phyloP scores from a whole-genome alignment of 331 rosid genomes.

The Telfairia occidentalis region DNA sequence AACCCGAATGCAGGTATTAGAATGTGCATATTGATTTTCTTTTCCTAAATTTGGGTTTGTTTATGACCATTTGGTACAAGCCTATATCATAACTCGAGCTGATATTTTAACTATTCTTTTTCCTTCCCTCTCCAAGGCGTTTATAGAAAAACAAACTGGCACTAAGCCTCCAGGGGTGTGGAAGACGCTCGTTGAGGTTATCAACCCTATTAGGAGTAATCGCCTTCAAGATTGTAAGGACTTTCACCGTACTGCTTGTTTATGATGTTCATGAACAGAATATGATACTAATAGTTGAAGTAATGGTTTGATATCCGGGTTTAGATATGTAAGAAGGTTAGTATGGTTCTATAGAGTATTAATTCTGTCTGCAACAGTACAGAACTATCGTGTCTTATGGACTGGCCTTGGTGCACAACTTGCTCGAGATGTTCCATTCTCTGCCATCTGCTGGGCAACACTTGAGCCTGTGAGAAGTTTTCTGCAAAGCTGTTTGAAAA shows the following conservation, averaged over 20 bases:
- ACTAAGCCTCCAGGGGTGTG: conserved; percentile 65
- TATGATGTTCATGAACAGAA: background rate
- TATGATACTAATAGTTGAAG: background rate
- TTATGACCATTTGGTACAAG: background rate
- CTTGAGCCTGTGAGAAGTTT: conserved; percentile 77
- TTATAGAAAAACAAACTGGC: conserved; percentile 38
- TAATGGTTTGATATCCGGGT: background rate
- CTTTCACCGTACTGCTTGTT: conserved; percentile 4
- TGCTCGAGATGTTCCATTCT: conserved; percentile 87
- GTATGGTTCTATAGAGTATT: background rate
- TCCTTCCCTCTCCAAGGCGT: conserved; percentile 41
- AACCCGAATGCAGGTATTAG: conserved; percentile 90
- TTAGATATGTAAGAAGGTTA: background rate
- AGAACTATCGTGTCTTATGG: conserved; percentile 66
- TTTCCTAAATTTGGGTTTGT: background rate
- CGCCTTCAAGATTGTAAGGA: conserved; percentile 44
- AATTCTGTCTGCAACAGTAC: conserved; percentile 33
- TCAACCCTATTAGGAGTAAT: conserved; percentile 35
- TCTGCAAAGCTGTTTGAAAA: background rate
- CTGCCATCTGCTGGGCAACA: conserved; percentile 94
- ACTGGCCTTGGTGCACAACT: conserved; percentile 97
- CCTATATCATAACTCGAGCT: background rate
- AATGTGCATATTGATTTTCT: background rate
- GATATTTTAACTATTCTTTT: background rate
- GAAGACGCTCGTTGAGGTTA: conserved; percentile 66